Conservation (phyloP, 495 filamentous ascomycete genomes). For the Neurospora sp. region DNA sequence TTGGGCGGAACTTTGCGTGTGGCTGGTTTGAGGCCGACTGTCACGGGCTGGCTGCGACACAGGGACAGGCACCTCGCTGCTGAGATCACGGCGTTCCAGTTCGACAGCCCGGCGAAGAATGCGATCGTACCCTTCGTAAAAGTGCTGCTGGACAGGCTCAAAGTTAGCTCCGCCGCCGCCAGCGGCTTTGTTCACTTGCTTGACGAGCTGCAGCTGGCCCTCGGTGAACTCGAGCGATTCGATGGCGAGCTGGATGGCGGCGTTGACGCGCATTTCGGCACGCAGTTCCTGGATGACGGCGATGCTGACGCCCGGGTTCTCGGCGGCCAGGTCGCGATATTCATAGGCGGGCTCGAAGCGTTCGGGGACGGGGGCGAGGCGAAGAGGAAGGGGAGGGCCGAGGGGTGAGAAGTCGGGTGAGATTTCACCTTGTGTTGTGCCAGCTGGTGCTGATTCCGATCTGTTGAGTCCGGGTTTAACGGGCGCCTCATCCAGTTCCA, state of each 20-base stretch:
- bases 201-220: constrained; percentile 18
- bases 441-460: neutral
- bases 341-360: neutral
- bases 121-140: constrained; percentile 22
- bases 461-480: neutral
- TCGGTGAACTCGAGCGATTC: constrained; percentile 25
- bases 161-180: constrained; percentile 3
- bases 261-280: constrained; percentile 23
- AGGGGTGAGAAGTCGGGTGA: neutral
- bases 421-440: neutral
- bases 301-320: constrained; percentile 3
- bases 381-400: neutral
- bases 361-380: neutral
- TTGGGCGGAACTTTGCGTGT: neutral
- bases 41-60: neutral
- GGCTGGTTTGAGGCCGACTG: neutral
- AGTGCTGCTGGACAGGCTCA: constrained; percentile 15
- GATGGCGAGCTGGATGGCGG: constrained; percentile 22
- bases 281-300: constrained; percentile 14
- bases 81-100: constrained; percentile 13
- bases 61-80: neutral
- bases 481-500: neutral
- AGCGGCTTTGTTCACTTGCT: constrained; percentile 14
- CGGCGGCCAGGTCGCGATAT: neutral
- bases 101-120: constrained; percentile 18